Percentiles rank a stretch among this genome's conserved stretches.
Conservation (phyloP, 1,284 basidiomycete genomes). For the Megacollybia platyphylla region DNA sequence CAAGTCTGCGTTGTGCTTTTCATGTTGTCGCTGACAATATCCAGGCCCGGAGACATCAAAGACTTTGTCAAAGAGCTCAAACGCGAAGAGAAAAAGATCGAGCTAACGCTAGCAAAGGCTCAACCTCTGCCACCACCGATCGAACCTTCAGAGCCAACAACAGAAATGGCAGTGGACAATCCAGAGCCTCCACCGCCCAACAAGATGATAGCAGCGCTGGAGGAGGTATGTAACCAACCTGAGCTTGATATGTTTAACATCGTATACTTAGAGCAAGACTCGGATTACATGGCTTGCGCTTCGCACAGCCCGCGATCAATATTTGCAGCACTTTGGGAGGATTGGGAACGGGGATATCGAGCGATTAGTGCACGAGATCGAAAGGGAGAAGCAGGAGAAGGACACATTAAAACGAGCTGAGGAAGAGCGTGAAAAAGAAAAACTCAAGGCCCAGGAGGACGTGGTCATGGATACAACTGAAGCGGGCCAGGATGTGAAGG, state of each 20-base stretch:
- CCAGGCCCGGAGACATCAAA: slow-evolving; percentile 56
- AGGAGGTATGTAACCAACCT: slow-evolving; percentile 22
- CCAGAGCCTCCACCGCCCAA: not conserved
- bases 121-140: slow-evolving; percentile 19
- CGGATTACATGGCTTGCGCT: slow-evolving; percentile 71
- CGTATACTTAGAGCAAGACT: slow-evolving; percentile 44
- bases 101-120: slow-evolving; percentile 28
- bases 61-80: slow-evolving; percentile 61
- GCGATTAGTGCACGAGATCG: slow-evolving; percentile 54
- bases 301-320: slow-evolving; percentile 55
- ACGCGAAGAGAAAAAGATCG: slow-evolving; percentile 49
- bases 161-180: slow-evolving; percentile 20
- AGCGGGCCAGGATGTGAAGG: slow-evolving; percentile 38
- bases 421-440: slow-evolving; percentile 11
- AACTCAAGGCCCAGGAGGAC: slow-evolving; percentile 21
- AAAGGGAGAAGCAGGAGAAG: slow-evolving; percentile 30
- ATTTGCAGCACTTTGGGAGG: slow-evolving; percentile 62
- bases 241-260: not conserved
- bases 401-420: not conserved
- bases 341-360: slow-evolving; percentile 68
- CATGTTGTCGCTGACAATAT: not conserved
- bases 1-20: slow-evolving; percentile 18
- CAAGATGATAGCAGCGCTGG: slow-evolving; percentile 12
- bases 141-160: slow-evolving; percentile 37
- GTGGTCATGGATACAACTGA: slow-evolving; percentile 6